Evolutionary conservation across 139 green algal genomes (phyloP).

Genomic region (Chlamydomonas eustigma): DNA sequence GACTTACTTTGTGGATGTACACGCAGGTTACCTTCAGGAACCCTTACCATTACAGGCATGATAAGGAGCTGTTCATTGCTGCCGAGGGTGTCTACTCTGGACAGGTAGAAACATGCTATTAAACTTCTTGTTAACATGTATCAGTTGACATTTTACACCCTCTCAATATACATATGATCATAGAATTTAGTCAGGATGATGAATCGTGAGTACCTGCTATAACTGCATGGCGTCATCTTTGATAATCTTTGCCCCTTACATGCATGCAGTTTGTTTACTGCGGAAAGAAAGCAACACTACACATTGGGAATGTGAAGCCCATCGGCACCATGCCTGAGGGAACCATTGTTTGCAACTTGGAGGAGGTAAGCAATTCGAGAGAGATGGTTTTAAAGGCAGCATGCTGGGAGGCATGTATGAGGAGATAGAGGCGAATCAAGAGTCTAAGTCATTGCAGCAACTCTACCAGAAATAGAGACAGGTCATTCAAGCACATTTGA

Average conservation of each 20-base stretch:
- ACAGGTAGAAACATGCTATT: slow-evolving; percentile 51
- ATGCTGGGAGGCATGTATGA: too few relatives aligned
- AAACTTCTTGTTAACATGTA: too few relatives aligned
- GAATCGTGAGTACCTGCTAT: too few relatives aligned
- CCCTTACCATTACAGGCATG: slow-evolving; percentile 85
- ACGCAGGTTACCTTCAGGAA: slow-evolving; percentile 90
- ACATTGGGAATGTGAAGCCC: slow-evolving; percentile 96
- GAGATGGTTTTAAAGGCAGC: too few relatives aligned
- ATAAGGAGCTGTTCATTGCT: slow-evolving; percentile 96
- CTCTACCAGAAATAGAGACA: too few relatives aligned
- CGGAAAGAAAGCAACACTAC: slow-evolving; percentile 93
- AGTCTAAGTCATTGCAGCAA: too few relatives aligned
- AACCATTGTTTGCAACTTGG: slow-evolving; percentile 98
- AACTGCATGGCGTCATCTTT: background rate
- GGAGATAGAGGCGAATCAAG: too few relatives aligned
- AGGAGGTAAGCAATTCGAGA: slow-evolving; percentile 53
- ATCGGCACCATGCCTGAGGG: slow-evolving; percentile 96
- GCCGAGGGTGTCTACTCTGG: slow-evolving; percentile 96
- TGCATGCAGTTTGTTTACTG: slow-evolving; percentile 88
- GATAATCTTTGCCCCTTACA: background rate
- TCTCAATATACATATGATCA: too few relatives aligned
- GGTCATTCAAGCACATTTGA: too few relatives aligned
- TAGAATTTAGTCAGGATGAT: too few relatives aligned
- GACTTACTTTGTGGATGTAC: background rate
- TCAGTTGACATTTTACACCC: too few relatives aligned